Percentiles rank a stretch among this genome's conserved stretches.
phyloP scores from a whole-genome alignment of 163 green algal genomes.

The Coccomyxa subellipsoidea region DNA sequence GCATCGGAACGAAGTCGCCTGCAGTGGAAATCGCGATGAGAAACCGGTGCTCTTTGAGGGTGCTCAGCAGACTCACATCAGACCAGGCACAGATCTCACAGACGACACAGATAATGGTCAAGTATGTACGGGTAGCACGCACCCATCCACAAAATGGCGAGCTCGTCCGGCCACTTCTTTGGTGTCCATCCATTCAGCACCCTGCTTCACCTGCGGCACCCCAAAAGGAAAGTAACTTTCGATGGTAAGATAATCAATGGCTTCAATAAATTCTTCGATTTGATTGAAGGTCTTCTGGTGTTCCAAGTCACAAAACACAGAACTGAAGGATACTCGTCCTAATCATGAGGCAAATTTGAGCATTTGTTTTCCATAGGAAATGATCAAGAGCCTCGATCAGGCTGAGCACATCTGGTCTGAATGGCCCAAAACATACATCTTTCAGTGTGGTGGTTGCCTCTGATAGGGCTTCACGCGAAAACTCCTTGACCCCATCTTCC shows the following conservation, averaged over 20 bases:
- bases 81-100: not conserved
- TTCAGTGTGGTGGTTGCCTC: not conserved
- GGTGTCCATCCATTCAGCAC: not conserved
- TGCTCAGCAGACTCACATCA: too few relatives aligned
- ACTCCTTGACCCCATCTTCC: slow-evolving; percentile 11
- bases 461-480: not conserved
- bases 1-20: not conserved
- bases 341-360: too few relatives aligned
- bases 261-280: too few relatives aligned
- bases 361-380: too few relatives aligned
- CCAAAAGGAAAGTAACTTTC: not conserved
- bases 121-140: not conserved
- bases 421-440: not conserved
- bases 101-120: not conserved
- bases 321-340: too few relatives aligned
- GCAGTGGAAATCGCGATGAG: too few relatives aligned
- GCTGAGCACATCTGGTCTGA: too few relatives aligned
- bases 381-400: too few relatives aligned
- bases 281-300: too few relatives aligned
- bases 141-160: not conserved
- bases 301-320: too few relatives aligned
- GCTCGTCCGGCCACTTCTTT: not conserved
- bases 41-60: too few relatives aligned
- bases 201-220: not conserved
- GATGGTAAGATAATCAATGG: too few relatives aligned